phyloP scores from a whole-genome alignment of 2,329 filamentous ascomycete genomes.

The Lasiodiplodia hormozganensis region DNA sequence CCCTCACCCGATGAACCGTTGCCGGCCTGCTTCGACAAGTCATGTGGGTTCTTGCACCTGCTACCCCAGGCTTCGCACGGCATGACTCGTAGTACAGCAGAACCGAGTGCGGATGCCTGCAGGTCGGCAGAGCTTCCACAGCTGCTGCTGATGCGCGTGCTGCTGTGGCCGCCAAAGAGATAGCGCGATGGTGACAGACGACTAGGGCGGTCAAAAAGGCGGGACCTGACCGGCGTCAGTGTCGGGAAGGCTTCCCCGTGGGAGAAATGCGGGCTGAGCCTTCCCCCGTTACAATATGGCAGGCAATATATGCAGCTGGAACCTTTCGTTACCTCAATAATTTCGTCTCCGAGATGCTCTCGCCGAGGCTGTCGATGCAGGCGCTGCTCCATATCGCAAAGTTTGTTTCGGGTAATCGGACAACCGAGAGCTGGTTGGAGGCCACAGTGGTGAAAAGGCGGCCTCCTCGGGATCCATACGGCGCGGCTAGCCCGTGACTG shows the following conservation, averaged over 20 bases:
- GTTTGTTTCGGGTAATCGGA: constrained; percentile 23
- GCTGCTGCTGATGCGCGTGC: constrained; percentile 14
- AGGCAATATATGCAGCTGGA: constrained; percentile 12
- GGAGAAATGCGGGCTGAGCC: not conserved
- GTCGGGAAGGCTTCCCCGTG: constrained; percentile 16
- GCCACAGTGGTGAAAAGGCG: not conserved
- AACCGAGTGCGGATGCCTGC: constrained; percentile 20
- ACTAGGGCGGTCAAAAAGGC: not conserved
- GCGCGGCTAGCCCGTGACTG: not conserved
- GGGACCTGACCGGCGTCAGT: not conserved
- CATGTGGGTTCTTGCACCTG: constrained; percentile 12
- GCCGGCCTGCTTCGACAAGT: constrained; percentile 10
- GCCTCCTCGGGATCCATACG: constrained; percentile 16
- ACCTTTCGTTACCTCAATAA: constrained; percentile 1
- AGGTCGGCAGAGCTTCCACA: not conserved
- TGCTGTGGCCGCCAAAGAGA: not conserved
- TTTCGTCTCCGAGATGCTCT: not conserved
- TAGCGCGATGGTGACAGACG: not conserved
- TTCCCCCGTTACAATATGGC: not conserved
- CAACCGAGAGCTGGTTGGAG: constrained; percentile 11
- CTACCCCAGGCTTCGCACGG: constrained; percentile 11
- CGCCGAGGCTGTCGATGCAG: constrained; percentile 12
- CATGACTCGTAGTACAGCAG: constrained; percentile 1
- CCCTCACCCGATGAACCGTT: not conserved
- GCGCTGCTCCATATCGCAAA: constrained; percentile 16